These are phyloP conservation scores for Sclerotinia spermophila DNA, from an alignment of 2,329 filamentous ascomycete genomes.

Conservation along the genomic window DNA sequence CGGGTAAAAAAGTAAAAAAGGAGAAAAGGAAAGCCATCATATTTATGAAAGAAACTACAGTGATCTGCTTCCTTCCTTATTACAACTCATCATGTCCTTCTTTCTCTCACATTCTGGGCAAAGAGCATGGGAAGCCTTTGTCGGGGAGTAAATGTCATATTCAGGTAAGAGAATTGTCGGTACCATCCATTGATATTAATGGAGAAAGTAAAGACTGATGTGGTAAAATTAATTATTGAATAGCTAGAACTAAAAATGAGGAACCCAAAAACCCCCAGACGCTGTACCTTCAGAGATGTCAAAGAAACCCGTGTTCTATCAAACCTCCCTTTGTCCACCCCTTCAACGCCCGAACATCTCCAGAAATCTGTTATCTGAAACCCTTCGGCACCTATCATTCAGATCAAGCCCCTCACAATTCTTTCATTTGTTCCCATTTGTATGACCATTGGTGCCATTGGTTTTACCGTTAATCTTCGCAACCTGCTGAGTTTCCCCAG, in stretches of 20 bases:
- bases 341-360: background rate
- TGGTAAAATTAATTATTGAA: background rate
- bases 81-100: background rate
- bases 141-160: background rate
- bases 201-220: background rate
- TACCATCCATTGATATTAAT: background rate
- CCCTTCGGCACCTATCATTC: background rate
- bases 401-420: background rate
- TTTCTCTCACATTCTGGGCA: background rate
- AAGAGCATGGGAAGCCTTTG: background rate
- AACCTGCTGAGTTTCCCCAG: slow-evolving; percentile 26
- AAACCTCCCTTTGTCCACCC: too few species aligned
- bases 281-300: background rate
- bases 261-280: background rate
- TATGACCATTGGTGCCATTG: slow-evolving; percentile 8
- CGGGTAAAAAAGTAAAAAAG: background rate
- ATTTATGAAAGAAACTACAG: background rate
- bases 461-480: slow-evolving; percentile 26
- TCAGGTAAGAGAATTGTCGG: too few species aligned
- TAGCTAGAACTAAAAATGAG: background rate
- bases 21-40: background rate
- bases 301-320: too few species aligned
- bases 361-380: background rate
- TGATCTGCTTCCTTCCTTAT: background rate
- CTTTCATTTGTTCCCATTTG: background rate